These are phyloP conservation scores for Trichoderma orchidacearum DNA, from an alignment of 495 filamentous ascomycete species.

Conservation along the genomic window DNA sequence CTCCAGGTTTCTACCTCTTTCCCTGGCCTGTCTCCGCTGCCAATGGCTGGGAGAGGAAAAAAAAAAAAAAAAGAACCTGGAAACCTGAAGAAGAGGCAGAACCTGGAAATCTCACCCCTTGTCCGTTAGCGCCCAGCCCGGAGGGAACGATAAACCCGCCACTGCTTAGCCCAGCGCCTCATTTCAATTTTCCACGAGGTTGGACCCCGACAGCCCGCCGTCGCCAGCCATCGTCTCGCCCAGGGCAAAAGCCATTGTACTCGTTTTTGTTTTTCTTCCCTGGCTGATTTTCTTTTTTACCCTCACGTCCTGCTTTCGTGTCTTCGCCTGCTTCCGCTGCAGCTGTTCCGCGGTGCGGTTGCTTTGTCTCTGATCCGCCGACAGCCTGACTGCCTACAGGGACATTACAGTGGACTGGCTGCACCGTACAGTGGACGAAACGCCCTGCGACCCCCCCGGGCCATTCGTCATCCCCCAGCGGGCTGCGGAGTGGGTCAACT, in stretches of 20 bases:
- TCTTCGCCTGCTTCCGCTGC: background rate
- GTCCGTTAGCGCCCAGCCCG: background rate
- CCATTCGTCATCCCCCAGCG: background rate
- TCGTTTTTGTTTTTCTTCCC: background rate
- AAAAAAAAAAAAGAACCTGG: too few relatives aligned
- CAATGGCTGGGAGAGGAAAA: too few relatives aligned
- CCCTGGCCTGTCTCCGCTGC: too few relatives aligned
- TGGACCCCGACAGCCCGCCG: background rate
- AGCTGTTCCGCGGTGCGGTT: background rate
- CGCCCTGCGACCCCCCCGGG: background rate
- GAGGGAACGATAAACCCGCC: background rate
- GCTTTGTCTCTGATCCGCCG: too few relatives aligned
- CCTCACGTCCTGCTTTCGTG: background rate
- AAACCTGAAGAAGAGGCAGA: too few relatives aligned
- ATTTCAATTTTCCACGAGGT: background rate
- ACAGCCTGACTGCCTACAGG: too few relatives aligned
- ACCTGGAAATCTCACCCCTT: too few relatives aligned
- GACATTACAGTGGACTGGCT: background rate
- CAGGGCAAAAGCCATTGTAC: too few relatives aligned
- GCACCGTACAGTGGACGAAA: background rate
- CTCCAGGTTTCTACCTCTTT: too few relatives aligned
- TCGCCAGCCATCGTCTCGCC: too few relatives aligned
- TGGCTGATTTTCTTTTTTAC: background rate
- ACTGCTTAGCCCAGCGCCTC: background rate
- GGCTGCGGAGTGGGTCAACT: background rate